Base-by-base conservation (phyloP, 495 filamentous ascomycete species). In the Venustampulla echinocandica region DNA sequence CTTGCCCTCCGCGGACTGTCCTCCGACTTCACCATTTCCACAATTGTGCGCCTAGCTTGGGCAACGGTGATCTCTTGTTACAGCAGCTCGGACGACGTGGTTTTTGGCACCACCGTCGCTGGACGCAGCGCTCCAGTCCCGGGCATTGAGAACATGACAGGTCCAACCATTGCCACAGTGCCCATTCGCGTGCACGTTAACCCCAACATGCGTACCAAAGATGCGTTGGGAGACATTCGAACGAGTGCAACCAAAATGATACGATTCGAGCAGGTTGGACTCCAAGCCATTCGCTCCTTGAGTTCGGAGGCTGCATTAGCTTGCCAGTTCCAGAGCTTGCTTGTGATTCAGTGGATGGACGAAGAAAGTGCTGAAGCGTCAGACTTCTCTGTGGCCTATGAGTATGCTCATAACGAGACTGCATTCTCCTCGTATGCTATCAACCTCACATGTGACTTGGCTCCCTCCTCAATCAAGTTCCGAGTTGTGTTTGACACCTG, bases 281-380 rank as follows among this genome's bases (percentile, higher is more conserved):
- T 88, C 58, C 79, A 84, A 57, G 71, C 82, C 43, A 88, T 88
- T 47, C 68, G 76, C 44, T 68, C 69, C 19, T 67, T 85, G 23
- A 79, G 75, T 55, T 53, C 64, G 0, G 82, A 85, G 50, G 76
- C 82, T 4, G 66, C 73, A 19, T 64, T 74, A 48, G 82, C 83
- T 14, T 85, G 81, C 44, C 78, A 82, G 44, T 70, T 45, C 18
- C 22, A 35, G 3, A 51, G 21, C 13, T 7, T 42, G 3, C 20
- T 74, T 1, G 69, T 73, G 6, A 56, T 74, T n/a, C 69, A 74
- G 25, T 69, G 27, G 27, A 30, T 30, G 27, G n/a, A n/a, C n/a
- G n/a, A n/a, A n/a, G n/a, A n/a, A n/a, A n/a, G n/a, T n/a, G n/a
- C n/a, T n/a, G n/a, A n/a, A n/a, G n/a, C n/a, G n/a, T n/a, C n/a